Base-by-base conservation (phyloP, 805 yeast species). In the Barnettozyma sp. region DNA sequence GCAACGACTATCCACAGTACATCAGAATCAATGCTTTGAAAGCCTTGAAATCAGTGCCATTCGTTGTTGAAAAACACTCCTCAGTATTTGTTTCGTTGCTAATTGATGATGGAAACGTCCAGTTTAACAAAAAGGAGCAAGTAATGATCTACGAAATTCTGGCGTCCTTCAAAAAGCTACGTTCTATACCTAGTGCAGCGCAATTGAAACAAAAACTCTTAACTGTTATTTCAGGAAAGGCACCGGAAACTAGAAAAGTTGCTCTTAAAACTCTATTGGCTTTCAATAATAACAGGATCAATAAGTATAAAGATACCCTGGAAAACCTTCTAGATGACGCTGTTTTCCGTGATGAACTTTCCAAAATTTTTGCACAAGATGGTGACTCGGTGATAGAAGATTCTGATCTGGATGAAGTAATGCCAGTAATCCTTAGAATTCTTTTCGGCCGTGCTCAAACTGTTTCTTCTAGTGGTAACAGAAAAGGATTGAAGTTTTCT, bases 371-470 rank as follows among this genome's bases (percentile, higher is more conserved):
- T 14, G 67, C 71, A 14, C 66, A 65, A 25, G 63, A 69, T 15
- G 75, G 70, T 5, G 70, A 76, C 7, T 65, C 60, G 4, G 57
- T 68, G 2, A 66, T 87, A 36, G 85, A 82, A 43, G 67, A 64
- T 7, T 65, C 64, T 4, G 97, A 92, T 52, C 62, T 70, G 12
- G 62, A 55, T 2, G 56, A 43, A 2, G 68, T 90, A 3, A 73
- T 86, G 72, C 92, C 94, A 1, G 50, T 83, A 21, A 69, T 87
- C 4, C 54, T 87, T 33, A 63, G 96, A 45, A 79, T 92, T 18
- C 62, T 92, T 15, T 90, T 80, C 58, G 97, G 97, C 7, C 70
- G 94, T 39, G 85, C 87, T 7, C 94, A 85, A 58, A 70, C 79
- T 2, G 67, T 78, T 26, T 71, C 66, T 37, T 63, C 73, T 2